These are phyloP conservation scores for Coprinopsis strossmayeri DNA, from an alignment of 768 basidiomycete genomes.

Conservation along the genomic window DNA sequence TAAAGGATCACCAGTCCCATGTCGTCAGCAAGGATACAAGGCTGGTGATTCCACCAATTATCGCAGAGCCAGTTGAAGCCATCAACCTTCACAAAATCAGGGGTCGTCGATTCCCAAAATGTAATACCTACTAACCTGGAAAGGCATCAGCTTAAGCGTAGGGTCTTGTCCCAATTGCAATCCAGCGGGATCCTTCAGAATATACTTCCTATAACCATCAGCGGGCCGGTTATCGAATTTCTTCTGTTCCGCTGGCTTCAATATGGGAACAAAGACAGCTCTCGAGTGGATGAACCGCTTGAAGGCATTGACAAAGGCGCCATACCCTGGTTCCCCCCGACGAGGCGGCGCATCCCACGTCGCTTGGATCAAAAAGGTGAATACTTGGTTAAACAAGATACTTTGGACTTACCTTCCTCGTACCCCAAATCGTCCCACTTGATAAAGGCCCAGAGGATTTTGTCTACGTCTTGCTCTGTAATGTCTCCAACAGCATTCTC, in stretches of 20 bases:
- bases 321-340: slow-evolving; percentile 45
- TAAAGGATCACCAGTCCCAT: slow-evolving; percentile 75
- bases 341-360: slow-evolving; percentile 90
- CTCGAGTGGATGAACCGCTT: slow-evolving; percentile 57
- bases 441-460: slow-evolving; percentile 76
- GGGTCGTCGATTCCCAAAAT: neutral
- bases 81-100: slow-evolving; percentile 42
- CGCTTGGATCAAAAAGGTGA: slow-evolving; percentile 37
- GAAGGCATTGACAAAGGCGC: slow-evolving; percentile 65
- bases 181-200: slow-evolving; percentile 46
- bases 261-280: slow-evolving; percentile 49
- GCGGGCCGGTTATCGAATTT: slow-evolving; percentile 47
- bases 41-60: slow-evolving; percentile 84
- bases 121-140: slow-evolving; percentile 51
- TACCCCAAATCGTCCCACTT: slow-evolving; percentile 96
- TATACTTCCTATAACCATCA: slow-evolving; percentile 41
- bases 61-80: slow-evolving; percentile 82
- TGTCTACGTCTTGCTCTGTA: slow-evolving; percentile 41
- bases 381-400: neutral
- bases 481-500: slow-evolving; percentile 40
- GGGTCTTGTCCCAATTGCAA: slow-evolving; percentile 62
- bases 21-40: slow-evolving; percentile 92
- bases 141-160: slow-evolving; percentile 72
- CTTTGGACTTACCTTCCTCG: slow-evolving; percentile 57
- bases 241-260: slow-evolving; percentile 33